phyloP scores from a whole-genome alignment of 768 basidiomycete genomes.

The Sporobolomyces roseus region DNA sequence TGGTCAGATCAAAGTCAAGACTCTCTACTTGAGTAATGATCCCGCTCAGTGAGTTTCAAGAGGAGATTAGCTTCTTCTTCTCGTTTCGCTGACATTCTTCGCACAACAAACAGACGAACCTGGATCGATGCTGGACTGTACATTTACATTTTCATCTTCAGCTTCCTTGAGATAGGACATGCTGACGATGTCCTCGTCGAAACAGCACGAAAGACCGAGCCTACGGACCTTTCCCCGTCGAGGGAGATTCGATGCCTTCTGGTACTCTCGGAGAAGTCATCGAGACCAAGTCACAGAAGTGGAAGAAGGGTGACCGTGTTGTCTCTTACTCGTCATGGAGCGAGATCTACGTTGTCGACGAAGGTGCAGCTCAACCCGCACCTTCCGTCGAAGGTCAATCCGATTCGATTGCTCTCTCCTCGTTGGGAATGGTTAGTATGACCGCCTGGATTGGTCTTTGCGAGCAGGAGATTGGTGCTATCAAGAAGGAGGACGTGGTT shows the following conservation, averaged over 20 bases:
- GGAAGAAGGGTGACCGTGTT: slow-evolving; percentile 8
- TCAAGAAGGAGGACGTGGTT: slow-evolving; percentile 44
- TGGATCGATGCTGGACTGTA: not conserved
- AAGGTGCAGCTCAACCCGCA: not conserved
- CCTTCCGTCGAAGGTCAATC: slow-evolving; percentile 9
- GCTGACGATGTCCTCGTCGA: too few relatives aligned
- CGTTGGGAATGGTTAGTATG: slow-evolving; percentile 15
- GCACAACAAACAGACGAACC: too few relatives aligned
- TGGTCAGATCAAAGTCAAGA: slow-evolving; percentile 45
- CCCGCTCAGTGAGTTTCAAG: slow-evolving; percentile 43
- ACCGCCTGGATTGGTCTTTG: slow-evolving; percentile 45
- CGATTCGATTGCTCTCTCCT: not conserved
- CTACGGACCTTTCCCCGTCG: slow-evolving; percentile 22
- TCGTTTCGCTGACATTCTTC: not conserved
- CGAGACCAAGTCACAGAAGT: slow-evolving; percentile 12
- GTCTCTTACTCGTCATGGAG: slow-evolving; percentile 7
- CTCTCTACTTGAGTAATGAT: slow-evolving; percentile 44
- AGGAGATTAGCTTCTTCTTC: not conserved
- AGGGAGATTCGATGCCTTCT: slow-evolving; percentile 25
- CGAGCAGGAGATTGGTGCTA: slow-evolving; percentile 35
- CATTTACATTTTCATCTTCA: too few relatives aligned
- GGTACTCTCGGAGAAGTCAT: slow-evolving; percentile 20
- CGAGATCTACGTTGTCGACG: slow-evolving; percentile 14
- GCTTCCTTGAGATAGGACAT: too few relatives aligned
- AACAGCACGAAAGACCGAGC: too few relatives aligned